These are phyloP conservation scores for Candida oleophila DNA, from an alignment of 805 yeast genomes.

Conservation along the genomic window DNA sequence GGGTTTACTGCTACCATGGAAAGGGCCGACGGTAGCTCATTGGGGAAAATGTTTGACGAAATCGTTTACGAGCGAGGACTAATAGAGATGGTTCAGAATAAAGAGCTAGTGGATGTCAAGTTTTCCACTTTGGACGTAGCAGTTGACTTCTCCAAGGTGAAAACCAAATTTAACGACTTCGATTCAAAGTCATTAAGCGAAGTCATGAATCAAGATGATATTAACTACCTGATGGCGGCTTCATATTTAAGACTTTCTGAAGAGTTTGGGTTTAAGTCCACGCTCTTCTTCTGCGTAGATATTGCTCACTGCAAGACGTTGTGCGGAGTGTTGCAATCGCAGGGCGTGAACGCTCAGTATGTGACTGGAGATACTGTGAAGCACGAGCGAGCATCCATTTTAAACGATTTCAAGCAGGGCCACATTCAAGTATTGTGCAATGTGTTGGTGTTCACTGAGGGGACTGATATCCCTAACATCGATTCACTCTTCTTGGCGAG, in stretches of 20 bases:
- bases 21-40: conserved; percentile 65
- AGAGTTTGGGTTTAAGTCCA: conserved; percentile 48
- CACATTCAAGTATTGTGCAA: conserved; percentile 73
- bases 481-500: conserved; percentile 77
- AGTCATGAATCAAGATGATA: conserved; percentile 52
- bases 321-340: conserved; percentile 48
- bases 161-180: conserved; percentile 50
- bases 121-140: conserved; percentile 58
- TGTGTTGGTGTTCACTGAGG: conserved; percentile 90
- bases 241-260: conserved; percentile 40
- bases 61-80: conserved; percentile 70
- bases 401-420: conserved; percentile 62
- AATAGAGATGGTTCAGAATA: conserved; percentile 61
- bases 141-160: conserved; percentile 40
- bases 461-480: conserved; percentile 89
- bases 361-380: conserved; percentile 67
- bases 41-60: conserved; percentile 64
- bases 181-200: conserved; percentile 48
- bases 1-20: conserved; percentile 91
- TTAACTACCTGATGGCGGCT: conserved; percentile 59
- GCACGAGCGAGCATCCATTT: conserved; percentile 48
- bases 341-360: conserved; percentile 68
- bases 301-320: conserved; percentile 61
- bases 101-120: conserved; percentile 68
- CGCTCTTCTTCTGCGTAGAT: conserved; percentile 78